Conservation (phyloP, 768 basidiomycete species). For the Vishniacozyma victoriae region DNA sequence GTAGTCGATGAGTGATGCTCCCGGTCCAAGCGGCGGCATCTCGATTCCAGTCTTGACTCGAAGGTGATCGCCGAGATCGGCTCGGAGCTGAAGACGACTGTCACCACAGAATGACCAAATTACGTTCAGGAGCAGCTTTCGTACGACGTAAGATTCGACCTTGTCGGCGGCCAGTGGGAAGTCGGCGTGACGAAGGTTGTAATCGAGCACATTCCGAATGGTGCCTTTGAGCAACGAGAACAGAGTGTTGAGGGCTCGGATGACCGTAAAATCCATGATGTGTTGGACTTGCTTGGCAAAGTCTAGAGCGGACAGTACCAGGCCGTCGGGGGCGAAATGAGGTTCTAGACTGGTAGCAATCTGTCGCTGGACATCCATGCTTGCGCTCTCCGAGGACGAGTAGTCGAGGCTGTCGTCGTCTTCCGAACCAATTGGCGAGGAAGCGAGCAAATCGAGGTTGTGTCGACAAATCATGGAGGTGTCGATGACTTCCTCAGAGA, state of each 20-base stretch:
- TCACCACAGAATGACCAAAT: slow-evolving; percentile 99
- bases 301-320: slow-evolving; percentile 70
- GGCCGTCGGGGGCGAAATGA: slow-evolving; percentile 74
- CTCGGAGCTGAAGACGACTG: slow-evolving; percentile 80
- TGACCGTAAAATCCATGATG: slow-evolving; percentile 96
- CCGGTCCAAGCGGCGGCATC: slow-evolving; percentile 66
- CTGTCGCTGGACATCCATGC: slow-evolving; percentile 41
- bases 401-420: slow-evolving; percentile 60
- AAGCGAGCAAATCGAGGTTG: slow-evolving; percentile 71
- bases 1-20: slow-evolving; percentile 80
- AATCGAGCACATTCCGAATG: slow-evolving; percentile 83
- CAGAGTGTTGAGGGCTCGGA: slow-evolving; percentile 86
- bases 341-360: slow-evolving; percentile 64
- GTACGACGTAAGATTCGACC: slow-evolving; percentile 83
- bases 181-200: slow-evolving; percentile 89
- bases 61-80: slow-evolving; percentile 82
- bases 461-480: slow-evolving; percentile 85
- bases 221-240: slow-evolving; percentile 98
- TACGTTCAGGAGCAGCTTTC: slow-evolving; percentile 80
- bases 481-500: slow-evolving; percentile 91
- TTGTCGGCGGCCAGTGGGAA: slow-evolving; percentile 81
- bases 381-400: slow-evolving; percentile 45
- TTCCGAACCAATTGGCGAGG: slow-evolving; percentile 74
- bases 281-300: slow-evolving; percentile 85
- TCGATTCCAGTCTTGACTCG: slow-evolving; percentile 81